A percentile compares a stretch with the other conserved stretches of the same genome.
These are phyloP conservation scores for Rubroshorea leprosula DNA, from an alignment of 345 rosid species.

Conservation along the genomic window DNA sequence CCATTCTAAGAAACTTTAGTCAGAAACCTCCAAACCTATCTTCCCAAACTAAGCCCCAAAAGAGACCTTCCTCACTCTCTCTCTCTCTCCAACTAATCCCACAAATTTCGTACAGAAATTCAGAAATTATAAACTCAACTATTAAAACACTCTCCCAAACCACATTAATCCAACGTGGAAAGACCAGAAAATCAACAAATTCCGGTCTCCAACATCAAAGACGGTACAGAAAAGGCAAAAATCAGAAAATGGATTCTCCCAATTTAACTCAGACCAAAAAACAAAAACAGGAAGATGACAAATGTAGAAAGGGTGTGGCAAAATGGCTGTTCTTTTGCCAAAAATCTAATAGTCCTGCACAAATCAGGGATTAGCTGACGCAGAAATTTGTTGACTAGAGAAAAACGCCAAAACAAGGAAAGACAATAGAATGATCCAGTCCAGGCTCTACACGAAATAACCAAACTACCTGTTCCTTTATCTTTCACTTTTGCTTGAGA, in stretches of 20 bases:
- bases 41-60: constrained; percentile 5
- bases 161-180: neutral
- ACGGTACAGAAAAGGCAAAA: neutral
- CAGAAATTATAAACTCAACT: neutral
- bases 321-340: neutral
- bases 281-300: neutral
- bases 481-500: neutral
- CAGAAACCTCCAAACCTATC: constrained; percentile 8
- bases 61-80: no score
- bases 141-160: neutral
- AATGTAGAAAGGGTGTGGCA: neutral
- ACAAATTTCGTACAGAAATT: neutral
- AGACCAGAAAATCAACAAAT: neutral
- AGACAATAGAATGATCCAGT: constrained; percentile 2
- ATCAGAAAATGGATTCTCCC: neutral
- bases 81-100: neutral
- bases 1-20: constrained; percentile 18
- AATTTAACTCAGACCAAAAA: neutral
- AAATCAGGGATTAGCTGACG: constrained; percentile 5
- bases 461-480: neutral
- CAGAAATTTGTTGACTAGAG: constrained; percentile 4
- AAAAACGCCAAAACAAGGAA: constrained; percentile 2
- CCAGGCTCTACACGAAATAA: neutral
- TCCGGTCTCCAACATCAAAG: neutral
- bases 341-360: constrained; percentile 4